A percentile compares a stretch with the other conserved stretches of the same genome.
phyloP scores from a whole-genome alignment of 139 green algal genomes.

The Chlorella sp. region DNA sequence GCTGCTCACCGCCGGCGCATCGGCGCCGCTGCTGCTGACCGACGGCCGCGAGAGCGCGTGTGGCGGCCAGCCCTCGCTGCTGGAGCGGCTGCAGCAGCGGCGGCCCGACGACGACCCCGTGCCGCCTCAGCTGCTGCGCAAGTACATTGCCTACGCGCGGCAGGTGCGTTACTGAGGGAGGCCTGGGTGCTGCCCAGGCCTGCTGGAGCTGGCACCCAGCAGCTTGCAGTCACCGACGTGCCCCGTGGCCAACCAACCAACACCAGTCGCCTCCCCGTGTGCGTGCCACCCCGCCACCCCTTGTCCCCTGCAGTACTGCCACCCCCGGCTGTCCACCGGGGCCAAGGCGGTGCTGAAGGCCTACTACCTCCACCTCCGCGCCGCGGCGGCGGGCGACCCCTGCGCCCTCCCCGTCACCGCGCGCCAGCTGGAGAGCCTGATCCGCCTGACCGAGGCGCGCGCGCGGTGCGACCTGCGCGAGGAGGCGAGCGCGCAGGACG shows the following conservation, averaged over 20 bases:
- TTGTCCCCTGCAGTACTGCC: too few species aligned
- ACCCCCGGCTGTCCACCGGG: slow-evolving; percentile 1
- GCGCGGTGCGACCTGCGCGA: slow-evolving; percentile 83
- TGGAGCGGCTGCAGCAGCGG: slow-evolving; percentile 29
- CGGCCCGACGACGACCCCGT: slow-evolving; percentile 50
- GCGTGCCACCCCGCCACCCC: too few species aligned
- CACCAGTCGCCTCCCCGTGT: too few species aligned
- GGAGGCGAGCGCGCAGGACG: slow-evolving; percentile 71
- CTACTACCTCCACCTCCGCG: slow-evolving; percentile 42
- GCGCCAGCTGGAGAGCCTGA: slow-evolving; percentile 91
- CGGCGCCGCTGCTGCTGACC: slow-evolving; percentile 22
- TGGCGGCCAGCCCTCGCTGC: slow-evolving; percentile 17
- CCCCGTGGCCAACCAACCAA: too few species aligned
- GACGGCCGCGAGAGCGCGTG: not conserved
- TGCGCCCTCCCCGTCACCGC: slow-evolving; percentile 42
- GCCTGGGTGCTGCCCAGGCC: not conserved
- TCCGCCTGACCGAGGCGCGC: slow-evolving; percentile 87
- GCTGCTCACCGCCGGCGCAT: slow-evolving; percentile 6
- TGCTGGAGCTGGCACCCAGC: too few species aligned
- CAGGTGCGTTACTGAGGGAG: slow-evolving; percentile 2
- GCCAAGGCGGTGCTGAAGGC: slow-evolving; percentile 29
- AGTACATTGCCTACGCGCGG: slow-evolving; percentile 93
- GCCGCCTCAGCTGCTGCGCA: slow-evolving; percentile 76
- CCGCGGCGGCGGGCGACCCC: slow-evolving; percentile 10
- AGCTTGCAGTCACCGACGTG: not conserved